Evolutionary conservation across 768 basidiomycete genomes (phyloP), one percentile per base, ranked within the genome.

Genomic region (Hygrophoropsis aurantiaca): DNA sequence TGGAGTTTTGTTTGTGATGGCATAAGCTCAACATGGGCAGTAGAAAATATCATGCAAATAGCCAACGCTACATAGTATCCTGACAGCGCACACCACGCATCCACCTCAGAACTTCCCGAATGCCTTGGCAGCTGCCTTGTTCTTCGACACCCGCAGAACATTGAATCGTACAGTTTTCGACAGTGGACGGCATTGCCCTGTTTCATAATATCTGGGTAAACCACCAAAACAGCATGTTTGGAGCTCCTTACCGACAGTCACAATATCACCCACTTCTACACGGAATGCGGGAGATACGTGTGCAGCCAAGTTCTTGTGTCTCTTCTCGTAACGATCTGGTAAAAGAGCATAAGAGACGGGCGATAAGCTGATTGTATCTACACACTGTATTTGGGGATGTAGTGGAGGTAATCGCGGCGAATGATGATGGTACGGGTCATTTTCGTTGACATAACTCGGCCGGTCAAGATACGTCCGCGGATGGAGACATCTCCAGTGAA

Each of bases 81-180:
- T 13, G 27, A 30, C 13, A 13, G 27, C 13, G 27, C 41, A 40
- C 40, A 21, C 27, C n/a, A 10, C 40, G 19, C 42, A 27, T 42
- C 41, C 43, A 19, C 38, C 60, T 72, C 70, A 93, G 78, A 97
- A 98, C 84, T 97, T 97, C 74, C 83, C 81, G 77, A 98, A 98
- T 42, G 88, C 76, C 80, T 95, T 97, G 49, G 82, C 71, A 26
- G 91, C 67, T 10, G 91, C 92, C 82, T 94, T 94, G 84, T 74
- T 94, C 84, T 88, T 92, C 56, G 84, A 69, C 70, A 99, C 95
- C 62, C 94, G 88, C 67, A 98, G 72, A 49, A 99, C 97, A 74
- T 99, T 99, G 87, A 99, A 99, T 42, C 97, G 90, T 62, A 97
- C 92, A 26, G 95, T 98, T 75, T 99, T 99, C 52, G 97, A 98